Percentiles rank a stretch among this genome's conserved stretches.
Evolutionary conservation across 331 rosid species (phyloP).

Genomic region (Cydonia oblonga): DNA sequence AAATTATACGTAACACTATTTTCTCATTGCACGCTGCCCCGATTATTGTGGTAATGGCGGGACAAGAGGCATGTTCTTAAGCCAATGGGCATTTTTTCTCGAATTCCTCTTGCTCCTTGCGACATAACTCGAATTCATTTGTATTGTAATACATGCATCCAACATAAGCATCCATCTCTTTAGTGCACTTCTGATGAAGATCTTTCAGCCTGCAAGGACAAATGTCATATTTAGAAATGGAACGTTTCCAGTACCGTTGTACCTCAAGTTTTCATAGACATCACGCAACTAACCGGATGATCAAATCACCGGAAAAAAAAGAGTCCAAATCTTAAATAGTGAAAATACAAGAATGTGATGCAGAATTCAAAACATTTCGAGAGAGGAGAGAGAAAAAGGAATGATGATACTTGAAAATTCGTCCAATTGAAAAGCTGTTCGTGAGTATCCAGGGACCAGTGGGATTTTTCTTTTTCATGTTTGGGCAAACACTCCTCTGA

Average conservation of each 20-base stretch:
- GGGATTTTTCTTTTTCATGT: not conserved
- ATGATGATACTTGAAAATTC: not conserved
- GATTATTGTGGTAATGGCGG: slow-evolving; percentile 23
- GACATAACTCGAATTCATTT: slow-evolving; percentile 88
- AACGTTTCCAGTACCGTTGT: not conserved
- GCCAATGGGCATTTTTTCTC: slow-evolving; percentile 75
- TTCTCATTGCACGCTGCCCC: slow-evolving; percentile 36
- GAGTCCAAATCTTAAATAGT: not conserved
- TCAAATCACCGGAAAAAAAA: not conserved
- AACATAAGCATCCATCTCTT: slow-evolving; percentile 84
- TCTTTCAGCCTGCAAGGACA: slow-evolving; percentile 68
- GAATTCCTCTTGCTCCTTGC: slow-evolving; percentile 83
- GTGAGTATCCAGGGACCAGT: not conserved
- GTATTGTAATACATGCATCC: slow-evolving; percentile 97
- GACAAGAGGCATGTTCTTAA: slow-evolving; percentile 24
- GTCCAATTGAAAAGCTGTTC: not conserved
- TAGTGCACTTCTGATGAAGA: slow-evolving; percentile 86
- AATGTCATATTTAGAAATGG: not conserved
- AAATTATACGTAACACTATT: slow-evolving; percentile 25
- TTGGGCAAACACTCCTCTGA: not conserved
- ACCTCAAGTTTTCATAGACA: not conserved
- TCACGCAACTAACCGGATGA: not conserved
- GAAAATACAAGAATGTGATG: not conserved
- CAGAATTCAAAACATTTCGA: not conserved
- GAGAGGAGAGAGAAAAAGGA: not conserved